Evolutionary conservation across 805 yeast genomes (phyloP).

Genomic region (Wilhelminamyces savonicus): DNA sequence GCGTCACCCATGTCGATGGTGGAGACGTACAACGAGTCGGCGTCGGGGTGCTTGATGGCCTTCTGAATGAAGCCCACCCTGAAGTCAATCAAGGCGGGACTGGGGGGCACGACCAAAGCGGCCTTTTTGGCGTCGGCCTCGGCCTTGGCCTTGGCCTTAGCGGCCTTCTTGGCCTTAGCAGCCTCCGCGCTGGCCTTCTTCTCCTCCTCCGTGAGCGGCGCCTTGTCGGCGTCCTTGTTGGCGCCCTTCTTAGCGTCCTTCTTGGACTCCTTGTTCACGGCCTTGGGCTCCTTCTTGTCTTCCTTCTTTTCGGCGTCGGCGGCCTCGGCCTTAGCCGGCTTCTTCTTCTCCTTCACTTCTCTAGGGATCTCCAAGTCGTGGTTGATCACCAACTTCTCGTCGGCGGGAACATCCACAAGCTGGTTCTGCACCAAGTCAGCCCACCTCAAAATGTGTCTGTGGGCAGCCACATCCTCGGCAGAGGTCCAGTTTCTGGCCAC

Average conservation of each 20-base stretch:
- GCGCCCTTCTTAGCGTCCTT: conserved; percentile 20
- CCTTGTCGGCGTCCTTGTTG: conserved; percentile 12
- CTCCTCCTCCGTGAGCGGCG: conserved; percentile 34
- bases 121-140: conserved; percentile 40
- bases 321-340: conserved; percentile 20
- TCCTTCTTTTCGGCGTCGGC: conserved; percentile 9
- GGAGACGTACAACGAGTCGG: conserved; percentile 92
- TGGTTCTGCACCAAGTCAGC: conserved; percentile 77
- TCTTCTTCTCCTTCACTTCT: conserved; percentile 62
- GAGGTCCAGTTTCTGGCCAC: conserved; percentile 50
- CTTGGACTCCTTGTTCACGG: conserved; percentile 32
- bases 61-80: conserved; percentile 96
- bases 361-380: conserved; percentile 62
- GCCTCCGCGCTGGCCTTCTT: conserved; percentile 47
- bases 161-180: conserved; percentile 56
- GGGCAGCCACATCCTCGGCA: conserved; percentile 47
- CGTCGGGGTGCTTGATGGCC: conserved; percentile 96
- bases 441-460: conserved; percentile 92
- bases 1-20: conserved; percentile 95
- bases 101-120: conserved; percentile 58
- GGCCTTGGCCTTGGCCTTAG: conserved; percentile 57
- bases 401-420: conserved; percentile 46
- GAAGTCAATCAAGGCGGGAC: conserved; percentile 83
- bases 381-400: conserved; percentile 52
- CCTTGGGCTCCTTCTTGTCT: conserved; percentile 17